Evolutionary conservation across 805 yeast genomes (phyloP), one percentile per base, ranked within the genome.

Genomic region (Lachancea cidri): DNA sequence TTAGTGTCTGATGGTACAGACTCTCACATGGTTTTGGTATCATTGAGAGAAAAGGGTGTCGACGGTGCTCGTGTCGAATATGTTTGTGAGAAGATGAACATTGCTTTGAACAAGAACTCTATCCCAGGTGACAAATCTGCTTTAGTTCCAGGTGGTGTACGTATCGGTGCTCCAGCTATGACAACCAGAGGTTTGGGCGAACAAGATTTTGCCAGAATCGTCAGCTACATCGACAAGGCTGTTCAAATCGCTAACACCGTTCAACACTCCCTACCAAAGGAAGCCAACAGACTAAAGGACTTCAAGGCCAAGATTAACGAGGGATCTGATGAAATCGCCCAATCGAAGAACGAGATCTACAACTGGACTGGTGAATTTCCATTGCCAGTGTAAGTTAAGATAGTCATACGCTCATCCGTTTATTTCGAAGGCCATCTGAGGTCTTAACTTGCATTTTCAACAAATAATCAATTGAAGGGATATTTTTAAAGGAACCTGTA

Each of bases 81-180:
- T 47, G 89, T 91, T 35, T 85, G 93, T 65, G 98, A 93, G 72
- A 81, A 83, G 63, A 80, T 86, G 58, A 89, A 91, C 77, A 87
- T 93, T 62, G 97, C 98, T 32, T 79, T 88, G 55, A 93, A 93
- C 80, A 93, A 93, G 73, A 93, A 93, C 79, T 83, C 98, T 35
- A 87, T 91, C 51, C 98, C 98, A 49, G 97, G 97, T 63, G 98
- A 91, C 71, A 86, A 84, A 69, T 84, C 95, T 34, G 98, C 98
- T 40, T 76, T 91, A 50, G 91, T 88, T 50, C 98, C 98, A 64
- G 91, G 95, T 57, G 98, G 98, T 65, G 79, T 91, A 51, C 85
- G 98, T 72, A 83, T 91, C 48, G 98, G 98, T 61, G 85, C 98
- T 38, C 98, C 98, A 52, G 97, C 97, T 43, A 91, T 91, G 98